Evolutionary conservation across 495 filamentous ascomycete genomes (phyloP), one percentile per base, ranked within the genome.

Genomic region (Talaromyces trachyspermus): DNA sequence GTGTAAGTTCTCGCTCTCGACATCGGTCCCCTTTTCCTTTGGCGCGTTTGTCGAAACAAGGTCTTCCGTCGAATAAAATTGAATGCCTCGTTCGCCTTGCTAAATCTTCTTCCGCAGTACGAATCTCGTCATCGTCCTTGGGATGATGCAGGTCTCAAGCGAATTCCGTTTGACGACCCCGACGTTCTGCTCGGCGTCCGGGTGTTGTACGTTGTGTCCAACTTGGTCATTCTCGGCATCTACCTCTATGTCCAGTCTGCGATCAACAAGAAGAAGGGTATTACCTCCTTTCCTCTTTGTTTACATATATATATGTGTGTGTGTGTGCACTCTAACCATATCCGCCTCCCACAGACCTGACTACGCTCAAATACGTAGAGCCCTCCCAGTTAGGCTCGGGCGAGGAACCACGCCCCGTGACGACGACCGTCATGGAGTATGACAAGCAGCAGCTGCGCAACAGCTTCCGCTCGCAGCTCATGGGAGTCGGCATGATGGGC

Each of bases 361-460:
- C 90, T n/a, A 95, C 90, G 10, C 76, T 98, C 62, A 96, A 97
- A 74, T 98, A 98, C 67, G 88, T 97, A 54, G 92, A 98, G 72
- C 91, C 89, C 30, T 80, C 92, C 11, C 78, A 85, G 22, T 88
- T 95, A 83, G 91, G 92, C 60, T 89, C 84, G 55, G 76, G 78
- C 59, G 94, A 97, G 63, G 88, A 95, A 69, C 83, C 86, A 54
- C 95, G 95, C 66, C 86, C 91, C 58, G 83, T 96, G 49, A 96
- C 90, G 25, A 98, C 92, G 48, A 98, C 92, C 53, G 77, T 94
- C 65, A 83, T 89, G 66, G 88, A 87, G 52, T 97, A 98, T 75
- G 92, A 98, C 64, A 69, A 81, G 55, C 70, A 73, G 48, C 92
- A 98, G 71, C 76, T 96, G 59, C 84, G 83, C 70, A n/a, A n/a